Evolutionary conservation across 2,329 filamentous ascomycete genomes (phyloP), one percentile per base, ranked within the genome.

Genomic region (Botrytis tulipae): DNA sequence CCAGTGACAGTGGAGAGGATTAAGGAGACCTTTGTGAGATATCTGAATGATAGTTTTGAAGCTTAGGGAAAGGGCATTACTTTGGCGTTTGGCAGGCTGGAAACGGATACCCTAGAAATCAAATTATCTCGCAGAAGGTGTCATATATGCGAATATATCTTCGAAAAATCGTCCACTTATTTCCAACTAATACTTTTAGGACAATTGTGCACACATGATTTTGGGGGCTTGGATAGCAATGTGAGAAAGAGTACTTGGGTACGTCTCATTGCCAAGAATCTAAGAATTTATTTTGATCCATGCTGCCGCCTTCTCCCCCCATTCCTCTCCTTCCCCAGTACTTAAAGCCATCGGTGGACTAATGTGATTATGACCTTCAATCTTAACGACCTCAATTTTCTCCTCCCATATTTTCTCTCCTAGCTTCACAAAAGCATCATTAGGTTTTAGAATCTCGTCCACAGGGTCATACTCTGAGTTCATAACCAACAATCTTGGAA

Each of bases 1-100:
- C 74, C 89, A 84, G 65, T 83, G 85, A 73, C 88, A 9, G 86
- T 85, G 2, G 84, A 84, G 42, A 86, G 88, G 77, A 85, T 92
- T 78, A 85, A 86, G 75, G 87, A 89, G 80, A 87, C 86, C 48
- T 92, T 92, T 80, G 89, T 91, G 46, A 86, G 86, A 35, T 92
- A 91, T 82, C 82, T 92, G 65, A 92, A 92, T 78, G 88, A 90
- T 79, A 84, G 85, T 7, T 91, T 91, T 80, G 88, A 89, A 76
- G 68, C 76, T 68, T 68, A 68, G 35, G 14, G 9, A 46, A 16
- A 32, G 35, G 46, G 18, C 35, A 22, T 65, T 69, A 14, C 7
- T 25, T 71, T 73, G 67, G 72, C 63, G 72, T 70, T 71, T 72
- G 73, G 66, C 48, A 57, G 48, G 48, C 29, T 42, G 48, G 48